Evolutionary conservation across 306 rosid species (phyloP).

Genomic region (Alnus rubra): DNA sequence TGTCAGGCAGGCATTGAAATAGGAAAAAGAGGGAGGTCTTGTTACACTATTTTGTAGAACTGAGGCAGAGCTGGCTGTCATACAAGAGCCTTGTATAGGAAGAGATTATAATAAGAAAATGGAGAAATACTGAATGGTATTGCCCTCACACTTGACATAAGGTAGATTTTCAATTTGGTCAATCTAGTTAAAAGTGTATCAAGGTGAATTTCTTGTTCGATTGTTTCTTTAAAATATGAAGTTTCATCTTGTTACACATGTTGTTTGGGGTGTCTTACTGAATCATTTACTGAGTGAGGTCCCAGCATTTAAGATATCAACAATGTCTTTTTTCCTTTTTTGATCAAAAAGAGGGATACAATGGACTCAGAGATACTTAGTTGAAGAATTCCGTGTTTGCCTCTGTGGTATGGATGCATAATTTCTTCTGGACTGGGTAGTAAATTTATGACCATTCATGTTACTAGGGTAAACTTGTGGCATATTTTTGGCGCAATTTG

Average conservation of each 20-base stretch:
- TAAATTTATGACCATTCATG: neutral
- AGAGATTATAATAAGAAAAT: neutral
- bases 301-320: neutral
- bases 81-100: neutral
- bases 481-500: neutral
- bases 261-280: neutral
- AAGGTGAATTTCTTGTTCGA: neutral
- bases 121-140: slow-evolving; percentile 1
- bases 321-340: neutral
- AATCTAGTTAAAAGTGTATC: neutral
- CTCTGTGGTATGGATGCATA: neutral
- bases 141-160: neutral
- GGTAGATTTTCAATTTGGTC: neutral
- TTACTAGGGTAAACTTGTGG: neutral
- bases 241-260: neutral
- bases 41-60: neutral
- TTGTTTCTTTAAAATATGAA: neutral
- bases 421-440: neutral
- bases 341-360: neutral
- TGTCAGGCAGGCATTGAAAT: neutral
- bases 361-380: neutral
- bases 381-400: neutral
- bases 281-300: neutral
- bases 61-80: neutral
- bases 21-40: slow-evolving; percentile 1